phyloP scores from a whole-genome alignment of 2,329 filamentous ascomycete species.

The Cladosporium sp. region DNA sequence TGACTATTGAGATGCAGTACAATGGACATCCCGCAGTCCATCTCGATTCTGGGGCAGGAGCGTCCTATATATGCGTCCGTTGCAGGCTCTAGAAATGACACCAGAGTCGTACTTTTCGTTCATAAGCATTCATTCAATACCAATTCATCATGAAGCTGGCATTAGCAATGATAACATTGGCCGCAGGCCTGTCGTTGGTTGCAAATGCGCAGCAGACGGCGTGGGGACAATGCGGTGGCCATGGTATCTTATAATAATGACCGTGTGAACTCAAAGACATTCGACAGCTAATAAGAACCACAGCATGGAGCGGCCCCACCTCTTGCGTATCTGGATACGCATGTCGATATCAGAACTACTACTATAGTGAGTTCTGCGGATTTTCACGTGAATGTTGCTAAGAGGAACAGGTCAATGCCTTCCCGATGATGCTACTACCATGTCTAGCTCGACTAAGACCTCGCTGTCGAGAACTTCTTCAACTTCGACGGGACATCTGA shows the following conservation, averaged over 20 bases:
- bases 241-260: background rate
- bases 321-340: background rate
- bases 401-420: constrained; percentile 2
- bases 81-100: no score
- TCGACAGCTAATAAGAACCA: background rate
- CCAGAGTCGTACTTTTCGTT: no score
- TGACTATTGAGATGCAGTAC: no score
- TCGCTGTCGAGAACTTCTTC: background rate
- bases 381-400: background rate
- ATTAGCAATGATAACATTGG: no score
- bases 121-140: no score
- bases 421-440: background rate
- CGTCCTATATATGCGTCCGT: no score
- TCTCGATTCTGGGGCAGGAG: no score
- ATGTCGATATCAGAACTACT: background rate
- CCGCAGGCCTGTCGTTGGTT: background rate
- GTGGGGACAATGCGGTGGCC: constrained; percentile 4
- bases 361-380: background rate
- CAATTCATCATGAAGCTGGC: no score
- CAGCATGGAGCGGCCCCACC: background rate
- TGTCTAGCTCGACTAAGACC: background rate
- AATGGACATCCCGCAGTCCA: no score
- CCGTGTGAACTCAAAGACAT: no score
- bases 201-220: constrained; percentile 2
- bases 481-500: background rate